A percentile compares a stretch with the other conserved stretches of the same genome.
phyloP scores from a whole-genome alignment of 495 filamentous ascomycete species.

The Neurospora sublineolata region DNA sequence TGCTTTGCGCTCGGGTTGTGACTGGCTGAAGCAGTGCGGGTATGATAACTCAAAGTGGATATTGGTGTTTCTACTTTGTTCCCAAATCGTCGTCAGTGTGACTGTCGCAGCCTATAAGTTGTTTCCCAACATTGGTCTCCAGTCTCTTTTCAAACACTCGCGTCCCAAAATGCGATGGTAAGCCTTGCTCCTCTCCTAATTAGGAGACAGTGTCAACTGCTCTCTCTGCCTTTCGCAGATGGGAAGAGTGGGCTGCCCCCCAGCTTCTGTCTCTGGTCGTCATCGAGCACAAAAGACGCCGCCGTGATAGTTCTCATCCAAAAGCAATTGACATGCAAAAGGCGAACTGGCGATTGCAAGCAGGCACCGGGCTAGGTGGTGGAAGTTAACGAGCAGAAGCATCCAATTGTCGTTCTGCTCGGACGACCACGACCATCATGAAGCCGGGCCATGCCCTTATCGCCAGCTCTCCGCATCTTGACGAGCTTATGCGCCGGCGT shows the following conservation, averaged over 20 bases:
- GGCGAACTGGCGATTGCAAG: not conserved
- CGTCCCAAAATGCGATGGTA: not conserved
- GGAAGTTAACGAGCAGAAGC: not conserved
- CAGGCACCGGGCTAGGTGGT: not conserved
- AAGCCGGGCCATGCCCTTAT: not conserved
- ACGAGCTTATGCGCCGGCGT: not conserved
- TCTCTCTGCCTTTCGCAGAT: not conserved
- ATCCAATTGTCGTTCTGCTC: not conserved
- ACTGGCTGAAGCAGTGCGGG: slow-evolving; percentile 18
- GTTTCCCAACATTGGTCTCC: not conserved
- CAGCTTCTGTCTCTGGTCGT: not conserved
- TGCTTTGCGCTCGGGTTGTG: slow-evolving; percentile 22
- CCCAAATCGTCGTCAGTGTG: slow-evolving; percentile 3
- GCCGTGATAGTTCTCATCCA: not conserved
- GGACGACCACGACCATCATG: not conserved
- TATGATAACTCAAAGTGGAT: slow-evolving; percentile 8
- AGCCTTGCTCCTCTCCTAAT: not conserved
- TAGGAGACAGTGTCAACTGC: not conserved
- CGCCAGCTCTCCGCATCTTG: not conserved
- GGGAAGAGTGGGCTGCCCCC: not conserved
- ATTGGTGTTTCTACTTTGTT: slow-evolving; percentile 7
- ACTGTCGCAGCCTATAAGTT: slow-evolving; percentile 18
- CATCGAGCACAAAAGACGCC: not conserved
- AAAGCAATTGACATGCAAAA: not conserved
- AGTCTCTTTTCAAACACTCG: slow-evolving; percentile 6